A percentile compares a stretch with the other conserved stretches of the same genome.
These are phyloP conservation scores for Trichoderma erinaceum DNA, from an alignment of 495 filamentous ascomycete genomes.

Conservation along the genomic window DNA sequence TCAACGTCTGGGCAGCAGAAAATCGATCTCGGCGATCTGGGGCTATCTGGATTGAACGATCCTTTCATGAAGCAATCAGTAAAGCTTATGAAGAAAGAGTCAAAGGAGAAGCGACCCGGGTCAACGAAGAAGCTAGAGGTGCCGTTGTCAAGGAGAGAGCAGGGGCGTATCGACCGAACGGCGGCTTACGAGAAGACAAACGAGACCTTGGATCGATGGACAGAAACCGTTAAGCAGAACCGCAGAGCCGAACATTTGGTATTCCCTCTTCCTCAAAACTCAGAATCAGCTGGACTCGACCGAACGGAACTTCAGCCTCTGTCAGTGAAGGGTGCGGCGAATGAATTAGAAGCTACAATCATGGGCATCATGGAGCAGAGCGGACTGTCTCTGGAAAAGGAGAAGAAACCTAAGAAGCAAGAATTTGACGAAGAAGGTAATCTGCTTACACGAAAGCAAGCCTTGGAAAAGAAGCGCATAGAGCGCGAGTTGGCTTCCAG, in stretches of 20 bases:
- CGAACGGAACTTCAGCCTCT: slow-evolving; percentile 50
- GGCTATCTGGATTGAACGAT: slow-evolving; percentile 64
- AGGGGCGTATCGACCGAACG: slow-evolving; percentile 77
- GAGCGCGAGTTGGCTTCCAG: slow-evolving; percentile 81
- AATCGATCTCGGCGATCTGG: slow-evolving; percentile 73
- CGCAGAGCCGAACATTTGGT: slow-evolving; percentile 83
- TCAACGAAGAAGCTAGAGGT: slow-evolving; percentile 70
- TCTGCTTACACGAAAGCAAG: slow-evolving; percentile 62
- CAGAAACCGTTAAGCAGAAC: slow-evolving; percentile 90
- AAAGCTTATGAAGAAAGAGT: slow-evolving; percentile 56
- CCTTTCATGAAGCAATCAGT: slow-evolving; percentile 71
- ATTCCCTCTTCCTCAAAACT: slow-evolving; percentile 80
- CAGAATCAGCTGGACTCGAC: slow-evolving; percentile 44
- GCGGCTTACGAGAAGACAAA: slow-evolving; percentile 89
- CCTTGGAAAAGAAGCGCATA: slow-evolving; percentile 68
- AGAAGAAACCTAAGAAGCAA: slow-evolving; percentile 31
- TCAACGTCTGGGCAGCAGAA: slow-evolving; percentile 49
- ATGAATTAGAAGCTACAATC: slow-evolving; percentile 77
- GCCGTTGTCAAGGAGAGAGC: slow-evolving; percentile 81
- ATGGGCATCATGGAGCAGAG: slow-evolving; percentile 83
- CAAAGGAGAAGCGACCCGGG: slow-evolving; percentile 45
- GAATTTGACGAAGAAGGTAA: slow-evolving; percentile 61
- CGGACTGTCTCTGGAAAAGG: slow-evolving; percentile 50
- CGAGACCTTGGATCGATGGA: slow-evolving; percentile 83
- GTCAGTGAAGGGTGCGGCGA: slow-evolving; percentile 54